Percentiles rank a stretch among this genome's conserved stretches.
phyloP scores from a whole-genome alignment of 176 grass and related monocot genomes.

The Tuctoria greenei region DNA sequence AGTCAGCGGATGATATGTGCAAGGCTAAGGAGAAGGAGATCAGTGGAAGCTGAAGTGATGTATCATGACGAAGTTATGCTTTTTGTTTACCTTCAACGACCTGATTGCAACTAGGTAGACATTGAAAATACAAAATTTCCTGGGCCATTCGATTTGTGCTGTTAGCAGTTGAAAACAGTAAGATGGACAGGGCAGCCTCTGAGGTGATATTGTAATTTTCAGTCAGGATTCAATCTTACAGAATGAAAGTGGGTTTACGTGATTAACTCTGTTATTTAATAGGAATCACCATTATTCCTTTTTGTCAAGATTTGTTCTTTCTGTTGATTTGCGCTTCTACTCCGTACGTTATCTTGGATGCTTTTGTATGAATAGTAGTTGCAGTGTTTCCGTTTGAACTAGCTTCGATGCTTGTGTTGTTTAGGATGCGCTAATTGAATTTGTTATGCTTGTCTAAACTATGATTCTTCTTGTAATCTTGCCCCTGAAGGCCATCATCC shows the following conservation, averaged over 20 bases:
- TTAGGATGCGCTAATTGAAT: background rate
- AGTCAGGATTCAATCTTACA: background rate
- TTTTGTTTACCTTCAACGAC: slow-evolving; percentile 23
- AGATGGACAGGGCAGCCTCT: background rate
- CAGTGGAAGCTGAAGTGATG: slow-evolving; percentile 43
- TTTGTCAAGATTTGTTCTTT: background rate
- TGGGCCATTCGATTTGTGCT: slow-evolving; percentile 9
- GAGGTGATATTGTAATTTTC: slow-evolving; percentile 11
- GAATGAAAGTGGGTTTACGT: background rate
- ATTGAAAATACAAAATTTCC: background rate
- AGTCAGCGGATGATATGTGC: slow-evolving; percentile 93
- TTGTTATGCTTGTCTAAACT: background rate
- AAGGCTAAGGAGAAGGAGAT: slow-evolving; percentile 99
- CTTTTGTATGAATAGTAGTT: background rate
- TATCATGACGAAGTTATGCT: background rate
- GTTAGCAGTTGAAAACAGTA: slow-evolving; percentile 19
- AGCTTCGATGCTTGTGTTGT: background rate
- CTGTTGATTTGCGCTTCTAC: background rate
- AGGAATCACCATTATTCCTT: background rate
- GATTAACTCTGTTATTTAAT: background rate
- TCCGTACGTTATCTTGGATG: no score
- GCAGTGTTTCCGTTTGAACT: background rate
- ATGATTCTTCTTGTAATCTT: background rate
- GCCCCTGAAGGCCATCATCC: no score
- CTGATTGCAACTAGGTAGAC: background rate